Evolutionary conservation across 768 basidiomycete genomes (phyloP).

Genomic region (Lyophyllum atratum): DNA sequence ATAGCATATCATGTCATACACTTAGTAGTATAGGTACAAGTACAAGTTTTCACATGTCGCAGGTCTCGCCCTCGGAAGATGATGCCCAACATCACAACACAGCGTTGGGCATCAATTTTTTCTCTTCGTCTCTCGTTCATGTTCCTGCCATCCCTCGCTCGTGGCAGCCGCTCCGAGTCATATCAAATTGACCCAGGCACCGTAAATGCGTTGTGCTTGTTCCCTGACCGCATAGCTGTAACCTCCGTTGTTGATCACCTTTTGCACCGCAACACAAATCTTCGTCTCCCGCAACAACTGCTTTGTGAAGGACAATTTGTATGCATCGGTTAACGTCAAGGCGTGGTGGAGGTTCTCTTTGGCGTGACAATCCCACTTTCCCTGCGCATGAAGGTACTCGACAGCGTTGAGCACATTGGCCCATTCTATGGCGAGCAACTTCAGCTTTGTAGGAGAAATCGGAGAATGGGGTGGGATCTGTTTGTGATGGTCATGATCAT

Average conservation of each 20-base stretch:
- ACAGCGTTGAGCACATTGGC: background rate
- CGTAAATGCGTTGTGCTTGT: background rate
- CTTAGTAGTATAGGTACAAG: background rate
- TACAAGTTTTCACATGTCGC: background rate
- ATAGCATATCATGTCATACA: background rate
- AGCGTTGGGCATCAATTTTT: background rate
- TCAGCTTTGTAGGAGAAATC: background rate
- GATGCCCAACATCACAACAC: background rate
- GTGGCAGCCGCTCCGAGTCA: too few relatives aligned
- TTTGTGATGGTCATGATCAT: background rate
- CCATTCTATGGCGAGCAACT: background rate
- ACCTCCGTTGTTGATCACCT: conserved; percentile 9
- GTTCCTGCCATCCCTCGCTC: background rate
- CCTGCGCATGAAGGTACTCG: background rate
- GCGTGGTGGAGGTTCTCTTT: background rate
- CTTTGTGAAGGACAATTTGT: conserved; percentile 17
- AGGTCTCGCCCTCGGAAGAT: background rate
- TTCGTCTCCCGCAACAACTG: conserved; percentile 19
- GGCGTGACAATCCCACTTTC: background rate
- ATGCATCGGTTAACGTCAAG: background rate
- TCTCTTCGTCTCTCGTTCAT: background rate
- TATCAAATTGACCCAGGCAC: conserved; percentile 1
- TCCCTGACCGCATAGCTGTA: background rate
- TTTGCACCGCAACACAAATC: conserved; percentile 12
- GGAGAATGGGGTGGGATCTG: background rate